Evolutionary conservation across 805 yeast species (phyloP).

Genomic region (Komagataella populi): DNA sequence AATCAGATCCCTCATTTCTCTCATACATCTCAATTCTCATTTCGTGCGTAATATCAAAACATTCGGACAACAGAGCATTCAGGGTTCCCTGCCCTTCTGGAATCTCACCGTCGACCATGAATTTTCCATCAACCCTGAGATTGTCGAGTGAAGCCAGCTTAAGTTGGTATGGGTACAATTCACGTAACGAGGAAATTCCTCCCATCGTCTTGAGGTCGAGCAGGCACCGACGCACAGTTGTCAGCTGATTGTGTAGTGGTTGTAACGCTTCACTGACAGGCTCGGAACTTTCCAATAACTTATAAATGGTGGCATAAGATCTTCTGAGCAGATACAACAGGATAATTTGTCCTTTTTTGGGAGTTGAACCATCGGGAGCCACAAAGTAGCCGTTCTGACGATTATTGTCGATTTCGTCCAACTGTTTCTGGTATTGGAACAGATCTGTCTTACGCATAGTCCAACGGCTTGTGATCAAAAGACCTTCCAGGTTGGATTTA

Average conservation of each 20-base stretch:
- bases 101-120: slow-evolving; percentile 72
- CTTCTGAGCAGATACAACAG: slow-evolving; percentile 72
- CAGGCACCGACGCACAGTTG: slow-evolving; percentile 83
- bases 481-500: slow-evolving; percentile 64
- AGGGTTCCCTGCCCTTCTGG: slow-evolving; percentile 99
- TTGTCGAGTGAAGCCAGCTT: slow-evolving; percentile 85
- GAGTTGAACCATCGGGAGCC: slow-evolving; percentile 10
- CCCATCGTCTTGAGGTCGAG: slow-evolving; percentile 87
- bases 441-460: slow-evolving; percentile 93
- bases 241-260: slow-evolving; percentile 85
- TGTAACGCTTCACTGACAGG: slow-evolving; percentile 92
- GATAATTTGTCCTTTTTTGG: slow-evolving; percentile 42
- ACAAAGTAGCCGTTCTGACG: slow-evolving; percentile 50
- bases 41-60: slow-evolving; percentile 89
- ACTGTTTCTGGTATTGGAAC: slow-evolving; percentile 63
- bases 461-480: slow-evolving; percentile 92
- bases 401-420: slow-evolving; percentile 61
- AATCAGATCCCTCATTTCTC: slow-evolving; percentile 22
- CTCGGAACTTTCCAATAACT: slow-evolving; percentile 80
- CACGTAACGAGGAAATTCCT: slow-evolving; percentile 78
- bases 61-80: slow-evolving; percentile 80
- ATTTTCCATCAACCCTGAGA: slow-evolving; percentile 81
- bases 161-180: slow-evolving; percentile 90
- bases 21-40: slow-evolving; percentile 76
- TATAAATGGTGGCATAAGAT: slow-evolving; percentile 83